Base-by-base conservation (phyloP, 495 filamentous ascomycete genomes). In the Podospora pseudoanserina region DNA sequence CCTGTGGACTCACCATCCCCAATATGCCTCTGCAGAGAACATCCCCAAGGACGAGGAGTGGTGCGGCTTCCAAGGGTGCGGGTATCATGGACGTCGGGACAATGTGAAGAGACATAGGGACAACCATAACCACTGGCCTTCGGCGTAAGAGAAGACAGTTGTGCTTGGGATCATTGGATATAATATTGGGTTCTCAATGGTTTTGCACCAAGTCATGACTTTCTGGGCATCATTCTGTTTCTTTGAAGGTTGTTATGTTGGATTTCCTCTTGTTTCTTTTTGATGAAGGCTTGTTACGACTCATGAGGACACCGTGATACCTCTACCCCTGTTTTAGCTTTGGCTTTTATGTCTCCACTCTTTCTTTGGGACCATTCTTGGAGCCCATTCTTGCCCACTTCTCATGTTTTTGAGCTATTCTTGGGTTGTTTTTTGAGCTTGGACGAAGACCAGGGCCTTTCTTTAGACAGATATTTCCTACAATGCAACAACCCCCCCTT, bases 41-140 rank as follows among this genome's bases (percentile, higher is more conserved):
- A 26, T 70, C 0, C 68, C 67, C 0, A 54, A 54, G 15, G 69
- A 70, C 6, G 27, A 70, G 34, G 59, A 60, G 1, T 0, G 0
- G n/a, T 75, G 73, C 49, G 28, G 30, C 1, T 63, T 49, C 11
- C 63, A 32, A 0, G 30, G 19, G 6, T 75, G 73, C 23, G 44
- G 23, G 23, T 66, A 73, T 28, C 28, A 23, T 27, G 71, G 68
- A 0, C 16, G 73, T 15, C 64, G 44, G 27, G 73, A 75, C 55
- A 73, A 73, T 16, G 53, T 73, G 4, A 60, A 61, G 30, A 49
- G 71, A n/a, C 71, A 73, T 44, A 2, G 30, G 60, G 60, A 67
- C 26, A 57, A 2, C 6, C 28, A 67, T 16, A 49, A 49, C 2
- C 66, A 67, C 56, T 63, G 66, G 27, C 30, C 18, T 9, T 0